phyloP scores from a whole-genome alignment of 495 filamentous ascomycete genomes.

The Aspergillus baeticus region DNA sequence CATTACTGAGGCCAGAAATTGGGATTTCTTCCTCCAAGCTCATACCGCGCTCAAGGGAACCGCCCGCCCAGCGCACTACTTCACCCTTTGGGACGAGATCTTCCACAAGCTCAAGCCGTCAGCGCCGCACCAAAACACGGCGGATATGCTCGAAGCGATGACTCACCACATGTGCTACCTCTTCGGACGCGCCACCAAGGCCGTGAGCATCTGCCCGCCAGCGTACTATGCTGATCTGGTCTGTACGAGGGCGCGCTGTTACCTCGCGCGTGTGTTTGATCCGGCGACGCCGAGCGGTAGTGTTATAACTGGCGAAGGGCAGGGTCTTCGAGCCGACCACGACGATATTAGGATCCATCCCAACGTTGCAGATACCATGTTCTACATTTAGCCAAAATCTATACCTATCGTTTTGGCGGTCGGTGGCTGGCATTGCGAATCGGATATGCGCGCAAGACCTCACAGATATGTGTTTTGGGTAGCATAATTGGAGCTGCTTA shows the following conservation, averaged over 20 bases:
- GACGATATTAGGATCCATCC: constrained; percentile 40
- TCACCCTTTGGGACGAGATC: constrained; percentile 73
- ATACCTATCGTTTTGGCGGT: background rate
- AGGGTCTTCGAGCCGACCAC: background rate
- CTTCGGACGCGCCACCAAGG: constrained; percentile 76
- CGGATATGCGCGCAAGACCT: too few species aligned
- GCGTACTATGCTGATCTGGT: constrained; percentile 83
- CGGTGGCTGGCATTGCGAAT: too few species aligned
- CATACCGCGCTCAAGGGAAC: constrained; percentile 85
- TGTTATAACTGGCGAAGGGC: constrained; percentile 18
- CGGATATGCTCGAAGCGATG: constrained; percentile 60
- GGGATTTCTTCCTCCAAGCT: constrained; percentile 86
- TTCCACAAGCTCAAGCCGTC: constrained; percentile 44
- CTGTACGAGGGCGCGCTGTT: constrained; percentile 67
- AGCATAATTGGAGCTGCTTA: too few species aligned
- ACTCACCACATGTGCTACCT: constrained; percentile 78
- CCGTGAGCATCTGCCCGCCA: constrained; percentile 75
- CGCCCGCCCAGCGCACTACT: constrained; percentile 76
- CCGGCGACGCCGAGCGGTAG: constrained; percentile 23
- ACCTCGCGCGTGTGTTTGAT: constrained; percentile 30
- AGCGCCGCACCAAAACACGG: constrained; percentile 37
- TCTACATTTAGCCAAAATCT: constrained; percentile 59
- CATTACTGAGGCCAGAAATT: constrained; percentile 70
- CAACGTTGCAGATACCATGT: constrained; percentile 65
- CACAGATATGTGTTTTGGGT: too few species aligned